phyloP scores from a whole-genome alignment of 2,329 filamentous ascomycete genomes.

The Diaporthe destruens region DNA sequence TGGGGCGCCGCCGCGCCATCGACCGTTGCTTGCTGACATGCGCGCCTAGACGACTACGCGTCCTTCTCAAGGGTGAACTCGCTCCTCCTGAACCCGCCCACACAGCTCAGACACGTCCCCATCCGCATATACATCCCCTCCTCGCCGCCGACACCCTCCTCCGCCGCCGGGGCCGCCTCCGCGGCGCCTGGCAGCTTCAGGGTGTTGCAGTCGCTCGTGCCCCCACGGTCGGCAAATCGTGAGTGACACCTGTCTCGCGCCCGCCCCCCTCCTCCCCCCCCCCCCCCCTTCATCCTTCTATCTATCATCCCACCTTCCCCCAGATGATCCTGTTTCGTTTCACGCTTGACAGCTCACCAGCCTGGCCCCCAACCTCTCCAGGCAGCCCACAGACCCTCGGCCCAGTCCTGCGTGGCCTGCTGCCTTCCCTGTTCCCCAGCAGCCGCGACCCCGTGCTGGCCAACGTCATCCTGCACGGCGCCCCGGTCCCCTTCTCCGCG shows the following conservation, averaged over 20 bases:
- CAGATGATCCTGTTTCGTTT: conserved; percentile 13
- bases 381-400: conserved; percentile 70
- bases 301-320: not conserved
- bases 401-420: conserved; percentile 77
- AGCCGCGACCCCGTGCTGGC: conserved; percentile 86
- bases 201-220: conserved; percentile 81
- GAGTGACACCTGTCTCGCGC: conserved; percentile 41
- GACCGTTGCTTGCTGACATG: not conserved
- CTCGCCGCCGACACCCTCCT: conserved; percentile 62
- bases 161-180: conserved; percentile 46
- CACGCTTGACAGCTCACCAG: conserved; percentile 21
- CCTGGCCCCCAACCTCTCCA: conserved; percentile 35
- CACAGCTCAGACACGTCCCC: conserved; percentile 84
- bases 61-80: conserved; percentile 81
- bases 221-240: conserved; percentile 59
- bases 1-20: no score
- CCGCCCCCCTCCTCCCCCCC: conserved; percentile 5
- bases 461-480: conserved; percentile 87
- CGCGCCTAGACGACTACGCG: conserved; percentile 73
- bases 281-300: not conserved
- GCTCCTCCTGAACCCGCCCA: conserved; percentile 81
- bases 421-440: conserved; percentile 89
- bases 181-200: conserved; percentile 67
- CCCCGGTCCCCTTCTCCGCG: conserved; percentile 82
- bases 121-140: conserved; percentile 87